These are phyloP conservation scores for Rossbeevera mucosa DNA, from an alignment of 768 basidiomycete species.

Conservation along the genomic window DNA sequence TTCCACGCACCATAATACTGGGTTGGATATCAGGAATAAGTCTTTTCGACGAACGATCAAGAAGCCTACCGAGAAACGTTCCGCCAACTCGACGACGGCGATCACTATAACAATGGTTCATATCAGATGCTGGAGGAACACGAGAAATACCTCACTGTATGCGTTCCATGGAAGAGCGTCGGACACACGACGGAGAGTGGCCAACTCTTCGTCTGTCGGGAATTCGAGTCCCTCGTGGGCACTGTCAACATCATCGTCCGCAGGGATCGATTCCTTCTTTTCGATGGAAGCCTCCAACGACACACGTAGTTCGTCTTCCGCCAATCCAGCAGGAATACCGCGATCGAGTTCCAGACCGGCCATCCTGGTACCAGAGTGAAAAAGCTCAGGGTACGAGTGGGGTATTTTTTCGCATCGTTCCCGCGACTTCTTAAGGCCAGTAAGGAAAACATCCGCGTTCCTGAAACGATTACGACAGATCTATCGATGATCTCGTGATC, in stretches of 20 bases:
- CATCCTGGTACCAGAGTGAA: slow-evolving; percentile 5
- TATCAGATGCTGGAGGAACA: not conserved
- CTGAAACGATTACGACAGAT: not conserved
- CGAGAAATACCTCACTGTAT: slow-evolving; percentile 28
- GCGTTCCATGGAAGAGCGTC: slow-evolving; percentile 57
- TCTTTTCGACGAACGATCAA: not conserved
- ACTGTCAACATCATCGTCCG: slow-evolving; percentile 28
- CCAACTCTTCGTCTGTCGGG: slow-evolving; percentile 58
- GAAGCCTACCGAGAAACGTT: slow-evolving; percentile 61
- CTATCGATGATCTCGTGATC: not conserved
- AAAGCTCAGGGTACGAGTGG: not conserved
- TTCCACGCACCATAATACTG: slow-evolving; percentile 45
- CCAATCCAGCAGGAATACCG: slow-evolving; percentile 9
- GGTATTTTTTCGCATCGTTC: too few relatives aligned
- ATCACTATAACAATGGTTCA: slow-evolving; percentile 41
- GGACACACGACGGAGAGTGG: slow-evolving; percentile 55
- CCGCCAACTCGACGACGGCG: slow-evolving; percentile 62
- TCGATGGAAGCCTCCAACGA: slow-evolving; percentile 10
- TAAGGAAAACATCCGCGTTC: not conserved
- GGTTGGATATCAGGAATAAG: not conserved
- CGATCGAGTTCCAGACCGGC: slow-evolving; percentile 7
- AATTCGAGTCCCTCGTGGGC: slow-evolving; percentile 53
- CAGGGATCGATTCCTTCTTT: slow-evolving; percentile 19
- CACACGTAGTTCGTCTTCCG: slow-evolving; percentile 7
- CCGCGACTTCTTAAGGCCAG: slow-evolving; percentile 10